Base-by-base conservation (phyloP, 2,329 filamentous ascomycete genomes). In the Diaporthe vexans region DNA sequence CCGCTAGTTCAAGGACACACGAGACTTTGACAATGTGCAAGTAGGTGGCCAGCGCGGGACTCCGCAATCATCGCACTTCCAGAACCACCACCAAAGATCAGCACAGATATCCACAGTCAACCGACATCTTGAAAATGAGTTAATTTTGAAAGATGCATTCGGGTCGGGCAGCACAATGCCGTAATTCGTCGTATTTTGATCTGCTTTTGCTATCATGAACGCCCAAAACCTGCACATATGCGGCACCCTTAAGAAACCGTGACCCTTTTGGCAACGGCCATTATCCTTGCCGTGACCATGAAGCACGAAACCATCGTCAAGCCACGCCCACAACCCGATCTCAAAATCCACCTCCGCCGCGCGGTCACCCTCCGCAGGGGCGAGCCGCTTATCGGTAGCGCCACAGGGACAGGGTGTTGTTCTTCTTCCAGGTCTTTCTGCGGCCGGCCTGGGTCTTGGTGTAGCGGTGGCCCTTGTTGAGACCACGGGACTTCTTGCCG, bases 341-440 rank as follows among this genome's bases (percentile, higher is more conserved):
- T 52, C 54, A 37, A 51, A 3, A 58, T 17, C 57, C 40, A 43
- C 40, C 40, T 19, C 40, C 75, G 56, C 4, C 70, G 48, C 65
- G 37, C 63, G 15, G 43, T 54, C 63, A 68, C 72, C 40, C 51
- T 69, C 70, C 73, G 63, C 71, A 74, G 70, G 61, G 68, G 69
- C 77, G 71, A 75, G 71, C 70, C 78, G 77, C 81, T 89, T 94
- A 98, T 89, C 95, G 92, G 94, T 98, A 98, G 88, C 95, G 93
- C 95, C 96, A 98, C 87, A 98, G 94, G 84, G 94, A 97, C 86
- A 98, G 93, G 88, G 96, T 99, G 94, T 99, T 99, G 92, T 98
- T 95, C 87, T 94, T 92, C 94, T 98, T 98, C 97, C 97, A 99
- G 87, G 96, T 99, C 95, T 99, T 98, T 91, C 97, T 96, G 88